These are phyloP conservation scores for Hypericum androsaemum DNA, from an alignment of 345 rosid species.

Conservation along the genomic window DNA sequence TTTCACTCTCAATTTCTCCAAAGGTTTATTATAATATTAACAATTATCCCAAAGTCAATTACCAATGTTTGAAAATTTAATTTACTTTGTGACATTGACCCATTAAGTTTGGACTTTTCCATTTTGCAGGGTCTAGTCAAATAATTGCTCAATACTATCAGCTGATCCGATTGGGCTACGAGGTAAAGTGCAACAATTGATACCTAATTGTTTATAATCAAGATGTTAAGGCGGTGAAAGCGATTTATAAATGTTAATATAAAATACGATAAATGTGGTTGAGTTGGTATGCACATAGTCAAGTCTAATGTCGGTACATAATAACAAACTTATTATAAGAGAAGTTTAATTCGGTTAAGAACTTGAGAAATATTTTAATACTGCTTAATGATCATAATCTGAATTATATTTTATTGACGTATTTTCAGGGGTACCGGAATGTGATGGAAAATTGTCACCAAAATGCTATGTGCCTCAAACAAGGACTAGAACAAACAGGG, in stretches of 20 bases:
- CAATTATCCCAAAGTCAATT: slow-evolving; percentile 1
- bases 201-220: no score
- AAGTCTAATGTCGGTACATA: no score
- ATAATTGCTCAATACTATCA: slow-evolving; percentile 92
- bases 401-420: background rate
- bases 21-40: slow-evolving; percentile 26
- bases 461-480: slow-evolving; percentile 55
- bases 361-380: no score
- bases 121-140: slow-evolving; percentile 55
- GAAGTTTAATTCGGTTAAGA: no score
- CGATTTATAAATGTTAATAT: no score
- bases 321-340: no score
- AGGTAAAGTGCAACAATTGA: slow-evolving; percentile 30
- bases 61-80: background rate
- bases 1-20: slow-evolving; percentile 92
- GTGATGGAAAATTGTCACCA: slow-evolving; percentile 85
- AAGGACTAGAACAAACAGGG: slow-evolving; percentile 68
- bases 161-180: slow-evolving; percentile 69
- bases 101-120: background rate
- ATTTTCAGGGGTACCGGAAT: slow-evolving; percentile 55
- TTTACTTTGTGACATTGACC: no score
- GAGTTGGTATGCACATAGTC: no score
- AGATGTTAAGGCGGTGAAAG: no score
- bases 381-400: background rate
- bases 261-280: no score